Evolutionary conservation across 108 stramenopile genomes (phyloP), one percentile per base, ranked within the genome.

Genomic region (Cyclotella atomus): DNA sequence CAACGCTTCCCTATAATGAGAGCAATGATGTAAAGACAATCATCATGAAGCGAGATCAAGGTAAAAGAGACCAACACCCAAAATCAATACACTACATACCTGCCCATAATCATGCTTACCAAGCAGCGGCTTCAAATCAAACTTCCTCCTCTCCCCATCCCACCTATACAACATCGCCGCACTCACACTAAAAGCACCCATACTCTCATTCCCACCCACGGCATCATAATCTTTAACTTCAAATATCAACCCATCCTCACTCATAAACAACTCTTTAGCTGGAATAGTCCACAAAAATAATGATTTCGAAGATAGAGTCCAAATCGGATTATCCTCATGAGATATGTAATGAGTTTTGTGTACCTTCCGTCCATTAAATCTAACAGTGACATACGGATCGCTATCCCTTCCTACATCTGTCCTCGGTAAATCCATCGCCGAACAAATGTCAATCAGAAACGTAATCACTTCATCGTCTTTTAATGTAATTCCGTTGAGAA

Each of bases 371-470:
- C 75, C 73, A 60, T 86, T 83, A 52, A 91, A 76, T 28, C 60
- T 54, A 15, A 77, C 79, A 25, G 66, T 56, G 12, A 90, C 86
- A 35, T 73, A 87, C 0, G 93, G 93, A 81, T 94, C 93, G 8
- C 84, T 82, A 20, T 72, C 19, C 0, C 76, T 66, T 7, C 54
- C 83, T 2, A 89, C 27, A 78, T 91, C 93, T n/a, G 65, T 75
- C 14, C 71, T 60, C 0, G 89, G 91, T 21, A 94, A 35, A 53
- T 91, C 76, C 63, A 59, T 71, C 2, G 78, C 89, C 23, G 85
- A 84, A n/a, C 90, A 88, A 71, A 94, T 88, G 62, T 94, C 93
- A 25, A 91, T 45, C 34, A 94, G 52, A 10, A 92, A 65, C 28
- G 65, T 60, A 24, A 83, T 29, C 60, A 69, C 21, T 49, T 89